A percentile compares a stretch with the other conserved stretches of the same genome.
Conservation (phyloP, 2,329 filamentous ascomycete species). For the Aspergillus pseudoterreus region DNA sequence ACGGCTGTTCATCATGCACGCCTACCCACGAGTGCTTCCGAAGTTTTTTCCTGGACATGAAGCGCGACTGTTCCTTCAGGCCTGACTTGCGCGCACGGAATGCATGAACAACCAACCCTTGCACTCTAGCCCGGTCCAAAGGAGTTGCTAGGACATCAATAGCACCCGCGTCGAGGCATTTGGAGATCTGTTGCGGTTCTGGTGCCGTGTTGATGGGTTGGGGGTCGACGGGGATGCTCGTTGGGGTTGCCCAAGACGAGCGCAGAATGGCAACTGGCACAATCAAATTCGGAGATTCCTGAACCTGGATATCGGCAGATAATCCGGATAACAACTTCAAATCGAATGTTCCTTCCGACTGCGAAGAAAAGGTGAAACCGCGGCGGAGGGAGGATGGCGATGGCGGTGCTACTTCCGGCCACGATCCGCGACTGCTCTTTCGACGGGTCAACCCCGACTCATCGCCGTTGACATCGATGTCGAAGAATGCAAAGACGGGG, state of each 20-base stretch:
- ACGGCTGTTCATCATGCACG: constrained; percentile 77
- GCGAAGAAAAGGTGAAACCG: constrained; percentile 42
- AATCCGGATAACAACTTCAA: constrained; percentile 47
- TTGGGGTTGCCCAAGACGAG: constrained; percentile 16
- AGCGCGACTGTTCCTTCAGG: constrained; percentile 66
- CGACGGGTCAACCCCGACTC: constrained; percentile 33
- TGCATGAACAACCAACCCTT: constrained; percentile 74
- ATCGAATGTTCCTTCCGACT: constrained; percentile 47
- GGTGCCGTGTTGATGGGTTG: constrained; percentile 30
- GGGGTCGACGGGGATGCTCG: constrained; percentile 14
- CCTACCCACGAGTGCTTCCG: constrained; percentile 92
- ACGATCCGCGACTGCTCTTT: constrained; percentile 27
- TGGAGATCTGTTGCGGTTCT: constrained; percentile 57
- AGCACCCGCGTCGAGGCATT: constrained; percentile 80
- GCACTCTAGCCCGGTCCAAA: constrained; percentile 67
- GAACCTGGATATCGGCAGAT: constrained; percentile 48
- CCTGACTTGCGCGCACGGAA: constrained; percentile 79
- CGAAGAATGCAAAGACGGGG: constrained; percentile 55
- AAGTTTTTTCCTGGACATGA: constrained; percentile 68
- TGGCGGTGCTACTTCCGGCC: constrained; percentile 27
- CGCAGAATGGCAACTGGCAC: constrained; percentile 49
- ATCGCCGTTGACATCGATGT: constrained; percentile 43
- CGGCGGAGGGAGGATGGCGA: constrained; percentile 31
- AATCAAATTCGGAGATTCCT: constrained; percentile 47
- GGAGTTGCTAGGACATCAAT: constrained; percentile 81